Conservation (phyloP, 805 yeast genomes). For the Wickerhamia fluorescens region DNA sequence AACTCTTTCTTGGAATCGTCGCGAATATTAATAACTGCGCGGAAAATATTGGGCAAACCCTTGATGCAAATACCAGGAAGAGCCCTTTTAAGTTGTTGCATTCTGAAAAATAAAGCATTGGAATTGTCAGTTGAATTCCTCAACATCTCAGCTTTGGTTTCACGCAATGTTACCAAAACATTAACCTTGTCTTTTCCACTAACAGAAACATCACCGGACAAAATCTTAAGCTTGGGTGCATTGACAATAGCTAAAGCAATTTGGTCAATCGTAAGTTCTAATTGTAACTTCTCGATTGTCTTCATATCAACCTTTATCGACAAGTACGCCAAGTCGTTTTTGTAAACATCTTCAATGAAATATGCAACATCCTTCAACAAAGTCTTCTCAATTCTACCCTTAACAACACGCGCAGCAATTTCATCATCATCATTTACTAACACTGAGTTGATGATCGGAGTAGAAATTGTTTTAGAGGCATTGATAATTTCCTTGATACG, state of each 20-base stretch:
- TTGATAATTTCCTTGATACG: conserved; percentile 98
- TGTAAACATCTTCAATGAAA: conserved; percentile 91
- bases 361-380: conserved; percentile 76
- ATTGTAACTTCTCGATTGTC: conserved; percentile 83
- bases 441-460: conserved; percentile 93
- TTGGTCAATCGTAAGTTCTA: conserved; percentile 81
- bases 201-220: conserved; percentile 62
- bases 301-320: conserved; percentile 75
- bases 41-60: conserved; percentile 83
- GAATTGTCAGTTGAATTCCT: conserved; percentile 24
- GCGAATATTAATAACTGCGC: conserved; percentile 93
- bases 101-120: conserved; percentile 68
- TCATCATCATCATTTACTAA: conserved; percentile 91
- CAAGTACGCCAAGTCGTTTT: conserved; percentile 67
- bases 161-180: conserved; percentile 46
- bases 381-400: conserved; percentile 95
- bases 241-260: conserved; percentile 73
- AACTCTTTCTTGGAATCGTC: conserved; percentile 84
- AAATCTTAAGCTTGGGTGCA: conserved; percentile 87
- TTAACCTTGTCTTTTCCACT: conserved; percentile 60
- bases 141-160: conserved; percentile 29
- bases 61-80: conserved; percentile 86
- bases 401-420: conserved; percentile 96
- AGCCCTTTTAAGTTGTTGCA: conserved; percentile 82
- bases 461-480: conserved; percentile 90